Conservation (phyloP, 805 yeast species). For the Spathaspora sp. region DNA sequence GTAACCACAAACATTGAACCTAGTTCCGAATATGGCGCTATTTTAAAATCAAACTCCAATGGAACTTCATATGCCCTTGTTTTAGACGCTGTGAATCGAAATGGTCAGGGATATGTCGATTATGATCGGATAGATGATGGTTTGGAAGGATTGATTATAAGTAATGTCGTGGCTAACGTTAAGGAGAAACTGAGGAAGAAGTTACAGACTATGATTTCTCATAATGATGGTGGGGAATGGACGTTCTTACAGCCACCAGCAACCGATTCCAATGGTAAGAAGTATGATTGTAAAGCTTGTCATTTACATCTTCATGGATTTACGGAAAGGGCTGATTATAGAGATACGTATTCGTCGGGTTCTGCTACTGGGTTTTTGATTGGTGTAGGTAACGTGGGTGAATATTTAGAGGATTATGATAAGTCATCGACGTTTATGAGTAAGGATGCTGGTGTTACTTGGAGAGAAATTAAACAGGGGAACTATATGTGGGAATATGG, state of each 20-base stretch:
- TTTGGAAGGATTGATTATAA: slow-evolving; percentile 78
- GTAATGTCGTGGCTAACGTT: slow-evolving; percentile 53
- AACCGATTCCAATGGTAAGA: slow-evolving; percentile 56
- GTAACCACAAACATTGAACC: slow-evolving; percentile 58
- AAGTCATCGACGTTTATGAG: slow-evolving; percentile 68
- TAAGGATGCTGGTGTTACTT: slow-evolving; percentile 85
- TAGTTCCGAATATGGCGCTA: slow-evolving; percentile 66
- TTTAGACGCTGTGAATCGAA: slow-evolving; percentile 70
- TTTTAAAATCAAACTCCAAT: slow-evolving; percentile 84
- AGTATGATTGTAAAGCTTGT: slow-evolving; percentile 59
- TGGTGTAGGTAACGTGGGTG: slow-evolving; percentile 94
- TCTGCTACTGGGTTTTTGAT: slow-evolving; percentile 87
- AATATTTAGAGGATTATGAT: slow-evolving; percentile 32
- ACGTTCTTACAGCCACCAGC: slow-evolving; percentile 64
- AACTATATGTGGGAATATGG: slow-evolving; percentile 92
- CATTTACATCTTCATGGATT: slow-evolving; percentile 85
- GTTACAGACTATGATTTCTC: slow-evolving; percentile 71
- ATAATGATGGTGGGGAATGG: slow-evolving; percentile 94
- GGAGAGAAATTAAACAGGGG: slow-evolving; percentile 78
- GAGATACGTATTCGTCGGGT: slow-evolving; percentile 84
- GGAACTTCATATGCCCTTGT: slow-evolving; percentile 82
- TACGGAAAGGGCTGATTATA: slow-evolving; percentile 77
- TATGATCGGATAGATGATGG: slow-evolving; percentile 79
- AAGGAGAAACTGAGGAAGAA: slow-evolving; percentile 47
- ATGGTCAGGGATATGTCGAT: slow-evolving; percentile 74